Evolutionary conservation across 2,329 filamentous ascomycete species (phyloP).

Genomic region (Colletotrichum musae): DNA sequence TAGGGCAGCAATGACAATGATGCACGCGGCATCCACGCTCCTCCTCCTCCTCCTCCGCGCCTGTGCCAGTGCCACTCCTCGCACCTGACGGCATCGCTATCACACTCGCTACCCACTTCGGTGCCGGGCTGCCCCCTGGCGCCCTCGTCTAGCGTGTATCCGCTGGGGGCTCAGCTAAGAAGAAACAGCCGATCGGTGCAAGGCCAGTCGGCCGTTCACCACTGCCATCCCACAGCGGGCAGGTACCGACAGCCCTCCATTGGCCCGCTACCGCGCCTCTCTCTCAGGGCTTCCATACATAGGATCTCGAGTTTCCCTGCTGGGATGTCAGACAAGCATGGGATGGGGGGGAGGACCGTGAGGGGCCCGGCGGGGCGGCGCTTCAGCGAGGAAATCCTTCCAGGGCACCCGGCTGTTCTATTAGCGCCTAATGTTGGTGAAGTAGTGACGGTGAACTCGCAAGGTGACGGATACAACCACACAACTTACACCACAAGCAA

Average conservation of each 20-base stretch:
- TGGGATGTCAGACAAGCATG: neutral
- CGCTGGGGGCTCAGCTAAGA: slow-evolving; percentile 6
- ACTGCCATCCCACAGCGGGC: neutral
- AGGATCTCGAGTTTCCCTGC: neutral
- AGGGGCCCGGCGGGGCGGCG: slow-evolving; percentile 13
- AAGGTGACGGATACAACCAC: no score
- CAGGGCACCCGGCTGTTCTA: slow-evolving; percentile 8
- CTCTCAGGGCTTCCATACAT: neutral
- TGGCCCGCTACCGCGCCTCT: slow-evolving; percentile 1
- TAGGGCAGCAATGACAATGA: slow-evolving; percentile 19
- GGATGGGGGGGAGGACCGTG: neutral
- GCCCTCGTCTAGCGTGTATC: neutral
- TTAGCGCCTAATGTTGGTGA: neutral
- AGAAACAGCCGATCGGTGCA: slow-evolving; percentile 14
- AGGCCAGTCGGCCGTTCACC: neutral
- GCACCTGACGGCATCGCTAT: slow-evolving; percentile 9
- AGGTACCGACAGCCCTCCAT: neutral
- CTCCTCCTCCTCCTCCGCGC: slow-evolving; percentile 11
- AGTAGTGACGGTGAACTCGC: neutral
- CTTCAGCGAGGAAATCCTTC: slow-evolving; percentile 12
- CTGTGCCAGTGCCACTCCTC: slow-evolving; percentile 21
- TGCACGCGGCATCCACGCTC: neutral
- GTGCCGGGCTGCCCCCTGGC: slow-evolving; percentile 5
- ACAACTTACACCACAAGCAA: no score
- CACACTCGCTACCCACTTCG: slow-evolving; percentile 11